Base-by-base conservation (phyloP, 768 basidiomycete genomes). In the Suillus decipiens region DNA sequence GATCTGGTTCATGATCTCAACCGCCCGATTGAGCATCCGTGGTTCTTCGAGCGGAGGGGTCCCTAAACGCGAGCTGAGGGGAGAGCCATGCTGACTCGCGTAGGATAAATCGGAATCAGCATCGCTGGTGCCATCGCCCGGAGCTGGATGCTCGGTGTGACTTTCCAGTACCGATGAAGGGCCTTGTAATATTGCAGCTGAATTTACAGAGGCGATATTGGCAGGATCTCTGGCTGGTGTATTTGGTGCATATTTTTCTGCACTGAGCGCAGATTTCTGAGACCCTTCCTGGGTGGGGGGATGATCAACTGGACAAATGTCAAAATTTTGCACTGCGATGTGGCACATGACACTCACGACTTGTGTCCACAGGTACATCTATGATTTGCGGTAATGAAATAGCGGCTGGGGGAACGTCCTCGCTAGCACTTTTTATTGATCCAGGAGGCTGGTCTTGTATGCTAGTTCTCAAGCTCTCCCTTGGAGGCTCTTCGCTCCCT, bases 71-170 rank as follows among this genome's bases (percentile, higher is more conserved):
- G 68, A 73, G 10, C 68, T 73, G n/a, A 68, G 6, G 12, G 68
- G 72, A 22, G 73, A 72, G 3, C 53, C 63, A 34, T 60, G 61
- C 54, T 71, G 71, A 17, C 67, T 67, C 28, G 66, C 59, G 19
- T 74, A 67, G 0, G 70, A 70, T 61, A 55, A 62, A 39, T 71
- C 67, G 19, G 75, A 73, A 61, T 67, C 71, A 3, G 72, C 69
- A 4, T 64, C 61, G 42, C 69, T 69, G 6, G 64, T 74, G 14
- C 15, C 54, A 24, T 55, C 36, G 6, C 10, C 36, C 4, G 36
- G 8, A 55, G 22, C 19, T 22, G 14, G 6, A 14, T 22, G 36
- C 36, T n/a, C 34, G 4, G 54, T 15, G 34, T 37, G 53, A 36
- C 33, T 55, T 55, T 55, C 34, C 22, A 5, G 54, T 22, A 36